Base-by-base conservation (phyloP, 768 basidiomycete genomes). In the Rhodotorula toruloides region DNA sequence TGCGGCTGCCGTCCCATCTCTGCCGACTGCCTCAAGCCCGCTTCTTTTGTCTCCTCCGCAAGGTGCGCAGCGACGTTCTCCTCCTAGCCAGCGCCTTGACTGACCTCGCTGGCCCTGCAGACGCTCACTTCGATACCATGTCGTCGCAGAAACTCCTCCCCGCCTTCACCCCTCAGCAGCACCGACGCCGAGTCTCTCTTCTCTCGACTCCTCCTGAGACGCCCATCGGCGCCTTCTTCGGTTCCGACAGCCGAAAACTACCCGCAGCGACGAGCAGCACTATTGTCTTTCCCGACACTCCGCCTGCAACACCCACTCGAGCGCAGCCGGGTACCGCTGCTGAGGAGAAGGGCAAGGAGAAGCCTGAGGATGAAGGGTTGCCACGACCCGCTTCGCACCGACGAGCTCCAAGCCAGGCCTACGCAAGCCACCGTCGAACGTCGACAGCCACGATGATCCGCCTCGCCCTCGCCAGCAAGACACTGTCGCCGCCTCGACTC, bases 201-300 rank as follows among this genome's bases (percentile, higher is more conserved):
- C 65, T 59, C 17, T 19, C 59, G 19, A 67, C 59, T 22, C 65
- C 65, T 5, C 65, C 65, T 27, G 54, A 57, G 22, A 67, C 65
- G 21, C 65, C 65, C 12, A 39, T 56, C 25, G 59, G 46, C 25
- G 65, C 40, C 27, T 67, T 44, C 59, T 67, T 67, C 31, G 48
- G 55, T 27, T 6, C 2, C 37, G 31, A 46, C 36, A 43, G 48
- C 25, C 27, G 40, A 43, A 13, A 16, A 25, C 5, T 54, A 9
- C 5, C 27, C 4, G 37, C 31, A 14, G 21, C 25, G n/a, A 32
- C 57, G 12, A 29, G 42, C 3, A 36, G 43, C 36, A 40, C 39
- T 48, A 31, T 34, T 5, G 36, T 61, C 65, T 67, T 46, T 37
- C 65, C 59, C 0, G 48, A 43, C 11, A 46, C 54, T 4, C 65